A percentile compares a stretch with the other conserved stretches of the same genome.
Evolutionary conservation across 805 yeast species (phyloP).

Genomic region (Lipomyces mesembrius): DNA sequence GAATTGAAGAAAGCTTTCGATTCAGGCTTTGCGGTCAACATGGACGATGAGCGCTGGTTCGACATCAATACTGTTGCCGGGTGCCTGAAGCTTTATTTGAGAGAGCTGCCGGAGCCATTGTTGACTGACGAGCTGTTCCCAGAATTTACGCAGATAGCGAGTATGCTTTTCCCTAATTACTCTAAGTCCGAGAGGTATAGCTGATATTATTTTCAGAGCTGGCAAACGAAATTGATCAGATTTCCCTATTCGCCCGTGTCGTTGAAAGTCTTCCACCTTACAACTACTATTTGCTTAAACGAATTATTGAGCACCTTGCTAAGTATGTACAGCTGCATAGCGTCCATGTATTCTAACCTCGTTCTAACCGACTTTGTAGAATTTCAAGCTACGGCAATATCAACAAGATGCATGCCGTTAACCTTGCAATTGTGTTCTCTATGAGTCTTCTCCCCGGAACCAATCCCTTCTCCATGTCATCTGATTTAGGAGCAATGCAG

Average conservation of each 20-base stretch:
- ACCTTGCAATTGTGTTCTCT: slow-evolving; percentile 85
- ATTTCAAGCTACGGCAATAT: slow-evolving; percentile 67
- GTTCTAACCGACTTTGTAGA: not conserved
- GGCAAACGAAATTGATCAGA: slow-evolving; percentile 21
- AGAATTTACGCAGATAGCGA: slow-evolving; percentile 70
- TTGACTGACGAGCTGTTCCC: slow-evolving; percentile 67
- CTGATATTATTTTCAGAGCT: slow-evolving; percentile 10
- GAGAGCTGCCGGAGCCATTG: slow-evolving; percentile 85
- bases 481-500: slow-evolving; percentile 60
- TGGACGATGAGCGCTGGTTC: slow-evolving; percentile 64
- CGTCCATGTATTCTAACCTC: not conserved
- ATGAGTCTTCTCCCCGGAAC: slow-evolving; percentile 55
- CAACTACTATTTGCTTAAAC: slow-evolving; percentile 69
- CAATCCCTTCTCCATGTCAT: slow-evolving; percentile 49
- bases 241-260: slow-evolving; percentile 32
- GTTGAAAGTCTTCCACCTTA: slow-evolving; percentile 59
- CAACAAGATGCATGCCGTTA: slow-evolving; percentile 87
- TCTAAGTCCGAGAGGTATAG: not conserved
- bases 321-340: slow-evolving; percentile 40
- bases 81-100: slow-evolving; percentile 79
- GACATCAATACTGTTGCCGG: slow-evolving; percentile 89
- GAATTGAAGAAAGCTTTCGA: slow-evolving; percentile 59
- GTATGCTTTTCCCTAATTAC: slow-evolving; percentile 49
- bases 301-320: slow-evolving; percentile 70
- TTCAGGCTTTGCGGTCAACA: slow-evolving; percentile 52